Evolutionary conservation across 768 basidiomycete species (phyloP), one percentile per base, ranked within the genome.

Genomic region (Boletus speciosus): DNA sequence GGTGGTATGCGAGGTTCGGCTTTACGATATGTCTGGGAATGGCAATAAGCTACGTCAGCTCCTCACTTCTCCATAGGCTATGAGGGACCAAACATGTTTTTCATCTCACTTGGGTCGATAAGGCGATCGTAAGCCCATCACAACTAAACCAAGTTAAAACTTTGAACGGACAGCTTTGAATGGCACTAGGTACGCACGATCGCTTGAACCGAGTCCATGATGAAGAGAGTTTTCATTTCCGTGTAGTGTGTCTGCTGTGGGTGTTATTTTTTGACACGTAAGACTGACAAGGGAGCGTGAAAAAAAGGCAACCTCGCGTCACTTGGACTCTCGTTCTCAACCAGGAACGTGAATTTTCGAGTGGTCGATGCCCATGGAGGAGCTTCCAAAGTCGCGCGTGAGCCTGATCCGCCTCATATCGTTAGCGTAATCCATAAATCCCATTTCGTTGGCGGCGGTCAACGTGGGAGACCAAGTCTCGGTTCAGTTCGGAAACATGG

Each of bases 321-420:
- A 31, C 34, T 16, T 45, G 21, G 45, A 50, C 35, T 50, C 36
- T 29, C 23, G 9, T 27, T 27, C 5, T 44, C 54, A 52, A 53
- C 47, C 51, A 61, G 55, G 57, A 53, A 62, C 56, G 37, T 34
- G 51, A 45, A 53, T 41, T 43, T 52, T 52, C 32, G 21, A 45
- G 27, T 52, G 29, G 27, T 54, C 35, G 19, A 39, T 53, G 42
- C 16, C 39, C 47, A 55, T 44, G 53, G 51, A 47, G 52, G 54
- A 51, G 31, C 40, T 51, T 49, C n/a, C 31, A 12, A 38, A 19
- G 40, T 41, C 40, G 44, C 21, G 49, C 47, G 45, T 49, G 50
- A 27, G 49, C 40, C 23, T 32, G 55, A 56, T 61, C 40, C 54
- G 27, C 56, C 54, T 36, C 15, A 39, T 19, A 49, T 47, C 16